These are phyloP conservation scores for Dactylorhiza incarnata DNA, from an alignment of 106 monocot species.

Conservation along the genomic window DNA sequence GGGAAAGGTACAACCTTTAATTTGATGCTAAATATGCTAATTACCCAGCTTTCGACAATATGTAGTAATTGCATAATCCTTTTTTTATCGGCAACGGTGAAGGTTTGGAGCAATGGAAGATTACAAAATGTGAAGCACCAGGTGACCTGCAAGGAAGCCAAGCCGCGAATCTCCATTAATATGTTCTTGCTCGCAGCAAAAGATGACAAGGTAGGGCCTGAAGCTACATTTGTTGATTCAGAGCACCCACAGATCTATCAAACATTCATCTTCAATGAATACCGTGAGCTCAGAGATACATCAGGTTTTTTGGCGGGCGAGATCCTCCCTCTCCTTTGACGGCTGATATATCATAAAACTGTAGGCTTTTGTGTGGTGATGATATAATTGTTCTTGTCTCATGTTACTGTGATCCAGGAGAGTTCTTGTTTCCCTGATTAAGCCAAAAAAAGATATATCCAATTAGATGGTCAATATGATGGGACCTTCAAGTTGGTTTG, in stretches of 20 bases:
- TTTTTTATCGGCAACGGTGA: not conserved
- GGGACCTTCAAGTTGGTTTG: no score
- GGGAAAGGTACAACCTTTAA: slow-evolving; percentile 31
- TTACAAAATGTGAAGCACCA: slow-evolving; percentile 57
- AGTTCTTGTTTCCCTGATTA: no score
- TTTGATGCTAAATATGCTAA: no score
- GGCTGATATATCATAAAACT: no score
- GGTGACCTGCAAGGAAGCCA: slow-evolving; percentile 37
- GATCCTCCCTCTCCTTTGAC: no score
- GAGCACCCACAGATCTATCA: slow-evolving; percentile 27
- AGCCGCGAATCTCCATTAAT: slow-evolving; percentile 28
- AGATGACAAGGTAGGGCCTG: slow-evolving; percentile 31
- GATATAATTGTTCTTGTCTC: no score
- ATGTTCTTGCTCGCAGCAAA: slow-evolving; percentile 55
- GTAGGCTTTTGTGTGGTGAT: no score
- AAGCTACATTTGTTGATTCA: slow-evolving; percentile 22
- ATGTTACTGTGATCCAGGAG: no score
- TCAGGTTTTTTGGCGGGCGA: not conserved
- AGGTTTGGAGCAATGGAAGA: slow-evolving; percentile 60
- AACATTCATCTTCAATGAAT: slow-evolving; percentile 26
- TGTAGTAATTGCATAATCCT: not conserved
- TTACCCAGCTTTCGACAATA: not conserved
- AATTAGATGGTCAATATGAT: no score
- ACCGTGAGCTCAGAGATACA: slow-evolving; percentile 27
- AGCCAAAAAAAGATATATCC: no score